Evolutionary conservation across 148 eudicot species (phyloP).

Genomic region (Camellia japonica): DNA sequence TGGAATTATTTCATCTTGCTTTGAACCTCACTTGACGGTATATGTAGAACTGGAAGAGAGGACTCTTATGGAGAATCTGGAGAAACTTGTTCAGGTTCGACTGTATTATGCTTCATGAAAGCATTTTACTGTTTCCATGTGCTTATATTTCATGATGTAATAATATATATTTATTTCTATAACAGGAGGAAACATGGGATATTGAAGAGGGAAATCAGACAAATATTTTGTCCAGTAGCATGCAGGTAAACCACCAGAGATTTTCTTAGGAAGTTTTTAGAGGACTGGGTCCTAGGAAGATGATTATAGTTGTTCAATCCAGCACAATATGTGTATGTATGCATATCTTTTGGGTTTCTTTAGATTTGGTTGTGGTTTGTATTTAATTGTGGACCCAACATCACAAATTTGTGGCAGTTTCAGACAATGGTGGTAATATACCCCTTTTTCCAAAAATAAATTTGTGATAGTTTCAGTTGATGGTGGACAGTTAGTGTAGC

Average conservation of each 20-base stretch:
- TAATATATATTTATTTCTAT: background rate
- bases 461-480: too few relatives aligned
- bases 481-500: too few relatives aligned
- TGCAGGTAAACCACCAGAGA: constrained; percentile 61
- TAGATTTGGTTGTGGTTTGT: background rate
- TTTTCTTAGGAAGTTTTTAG: background rate
- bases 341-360: background rate
- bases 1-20: constrained; percentile 95
- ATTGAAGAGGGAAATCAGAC: constrained; percentile 97
- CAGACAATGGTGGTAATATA: background rate
- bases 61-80: constrained; percentile 91
- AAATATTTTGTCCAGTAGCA: constrained; percentile 91
- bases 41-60: constrained; percentile 96
- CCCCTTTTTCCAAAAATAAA: too few relatives aligned
- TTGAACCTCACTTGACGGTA: constrained; percentile 86
- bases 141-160: constrained; percentile 4
- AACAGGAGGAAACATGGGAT: constrained; percentile 98
- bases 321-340: background rate
- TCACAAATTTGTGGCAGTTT: background rate
- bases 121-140: constrained; percentile 8
- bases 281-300: background rate
- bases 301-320: background rate
- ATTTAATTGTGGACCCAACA: background rate
- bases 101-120: background rate
- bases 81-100: constrained; percentile 91